A percentile compares a stretch with the other conserved stretches of the same genome.
These are phyloP conservation scores for Cladosporium sp. DNA, from an alignment of 2,329 filamentous ascomycete genomes.

Conservation along the genomic window DNA sequence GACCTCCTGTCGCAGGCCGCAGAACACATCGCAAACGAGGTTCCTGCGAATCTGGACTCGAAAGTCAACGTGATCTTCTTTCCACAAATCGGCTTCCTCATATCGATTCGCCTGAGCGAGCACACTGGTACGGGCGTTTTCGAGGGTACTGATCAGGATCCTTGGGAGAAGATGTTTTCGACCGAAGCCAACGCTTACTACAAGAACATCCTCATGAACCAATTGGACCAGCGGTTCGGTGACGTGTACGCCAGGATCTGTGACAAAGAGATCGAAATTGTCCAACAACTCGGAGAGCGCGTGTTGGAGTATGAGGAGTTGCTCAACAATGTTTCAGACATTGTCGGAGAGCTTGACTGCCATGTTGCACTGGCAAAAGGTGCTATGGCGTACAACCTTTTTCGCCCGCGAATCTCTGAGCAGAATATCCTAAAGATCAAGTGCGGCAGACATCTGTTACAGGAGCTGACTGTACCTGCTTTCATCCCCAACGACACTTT, in stretches of 20 bases:
- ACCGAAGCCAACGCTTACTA: conserved; percentile 74
- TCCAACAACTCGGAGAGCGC: conserved; percentile 71
- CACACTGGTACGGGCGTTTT: conserved; percentile 62
- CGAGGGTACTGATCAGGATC: conserved; percentile 60
- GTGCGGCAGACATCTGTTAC: conserved; percentile 81
- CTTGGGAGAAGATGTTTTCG: conserved; percentile 78
- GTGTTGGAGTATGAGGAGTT: conserved; percentile 69
- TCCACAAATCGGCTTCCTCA: conserved; percentile 87
- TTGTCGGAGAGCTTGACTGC: conserved; percentile 85
- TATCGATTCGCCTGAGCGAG: conserved; percentile 67
- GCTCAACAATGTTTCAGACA: conserved; percentile 70
- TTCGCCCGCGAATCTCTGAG: conserved; percentile 67
- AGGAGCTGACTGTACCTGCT: conserved; percentile 77
- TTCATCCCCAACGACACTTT: conserved; percentile 82
- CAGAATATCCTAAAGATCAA: conserved; percentile 72
- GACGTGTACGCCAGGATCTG: conserved; percentile 85
- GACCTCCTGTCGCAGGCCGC: conserved; percentile 70
- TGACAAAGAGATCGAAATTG: conserved; percentile 86
- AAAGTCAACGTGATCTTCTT: conserved; percentile 81
- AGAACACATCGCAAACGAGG: conserved; percentile 60
- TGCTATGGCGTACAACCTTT: conserved; percentile 72
- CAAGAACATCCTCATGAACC: conserved; percentile 79
- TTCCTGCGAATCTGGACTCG: conserved; percentile 60
- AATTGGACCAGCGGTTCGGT: conserved; percentile 79
- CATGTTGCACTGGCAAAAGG: conserved; percentile 77